Conservation (phyloP, 2,329 filamentous ascomycete genomes). For the Ophiostoma tasmaniense region DNA sequence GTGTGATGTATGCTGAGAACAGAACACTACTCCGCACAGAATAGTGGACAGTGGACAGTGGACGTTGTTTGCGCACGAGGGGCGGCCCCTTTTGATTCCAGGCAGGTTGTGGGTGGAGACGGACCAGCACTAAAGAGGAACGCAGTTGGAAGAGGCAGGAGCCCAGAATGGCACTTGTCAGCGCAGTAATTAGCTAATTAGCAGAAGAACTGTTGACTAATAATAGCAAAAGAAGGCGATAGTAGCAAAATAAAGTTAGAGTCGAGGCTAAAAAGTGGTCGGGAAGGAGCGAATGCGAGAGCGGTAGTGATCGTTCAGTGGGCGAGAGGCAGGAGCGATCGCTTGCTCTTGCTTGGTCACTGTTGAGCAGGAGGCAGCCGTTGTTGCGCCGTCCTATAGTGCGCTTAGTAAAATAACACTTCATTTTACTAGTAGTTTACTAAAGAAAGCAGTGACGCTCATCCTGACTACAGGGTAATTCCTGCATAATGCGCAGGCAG, state of each 20-base stretch:
- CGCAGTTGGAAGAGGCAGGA: not conserved
- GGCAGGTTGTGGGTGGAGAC: conserved; percentile 6
- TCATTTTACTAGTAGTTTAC: not conserved
- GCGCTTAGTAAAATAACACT: not conserved
- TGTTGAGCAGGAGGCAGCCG: not conserved
- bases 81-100: conserved; percentile 6
- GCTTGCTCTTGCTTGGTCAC: not conserved
- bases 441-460: not conserved
- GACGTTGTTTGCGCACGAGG: conserved; percentile 7
- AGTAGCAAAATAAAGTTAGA: not conserved
- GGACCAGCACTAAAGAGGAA: not conserved
- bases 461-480: not conserved
- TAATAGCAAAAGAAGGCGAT: too few relatives aligned
- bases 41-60: not conserved
- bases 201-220: too few relatives aligned
- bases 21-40: not conserved
- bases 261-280: not conserved
- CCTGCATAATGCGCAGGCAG: not conserved
- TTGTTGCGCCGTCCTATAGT: not conserved
- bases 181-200: too few relatives aligned
- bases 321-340: not conserved
- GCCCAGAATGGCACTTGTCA: not conserved
- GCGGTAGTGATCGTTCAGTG: not conserved
- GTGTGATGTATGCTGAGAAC: not conserved
- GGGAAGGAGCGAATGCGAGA: conserved; percentile 2